Base-by-base conservation (phyloP, 441 rosid genomes). In the Omphalea diandra region DNA sequence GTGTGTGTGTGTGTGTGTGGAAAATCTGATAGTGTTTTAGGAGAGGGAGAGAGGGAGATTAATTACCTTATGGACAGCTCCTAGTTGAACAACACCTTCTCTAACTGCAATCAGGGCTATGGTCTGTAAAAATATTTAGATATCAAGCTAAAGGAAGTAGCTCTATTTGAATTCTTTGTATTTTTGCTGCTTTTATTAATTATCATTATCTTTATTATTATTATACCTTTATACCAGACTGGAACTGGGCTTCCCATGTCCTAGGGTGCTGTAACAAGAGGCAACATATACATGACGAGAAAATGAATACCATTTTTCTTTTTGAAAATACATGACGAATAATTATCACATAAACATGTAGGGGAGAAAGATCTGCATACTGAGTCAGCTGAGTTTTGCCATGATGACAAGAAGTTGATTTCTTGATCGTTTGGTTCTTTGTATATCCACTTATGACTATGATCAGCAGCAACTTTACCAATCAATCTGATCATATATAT, bases 221-320 rank as follows among this genome's bases (percentile, higher is more conserved):
- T 5, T 54, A 54, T 84, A 94, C 98, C 93, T 94, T 85, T 77
- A 94, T 86, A 32, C 98, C 98, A 68, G 95, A 89, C 76, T 87
- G 98, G 80, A 94, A 94, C 85, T 94, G 98, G 65, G 98, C 97
- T 77, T 91, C 98, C 98, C 98, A 94, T 72, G 98, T 94, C 87
- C 93, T 87, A 65, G 98, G 98, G 59, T 86, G 88, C 97, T 94
- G 83, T 70, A 52, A 79, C 2, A 57, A n/a, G n/a, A n/a, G n/a
- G n/a, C n/a, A n/a, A n/a, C 56, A n/a, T 66, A 52, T 33, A 65
- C n/a, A 20, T 12, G 59, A 65, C 26, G 44, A 65, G 17, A 31
- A 63, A 33, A 41, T n/a, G 40, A 20, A 26, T 14, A 57, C 36
- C 44, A 17, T 18, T 46, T 24, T 18, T 63, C 5, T 4, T 15